Conservation (phyloP, 2,329 filamentous ascomycete genomes). For the Lachnellula hyalina region DNA sequence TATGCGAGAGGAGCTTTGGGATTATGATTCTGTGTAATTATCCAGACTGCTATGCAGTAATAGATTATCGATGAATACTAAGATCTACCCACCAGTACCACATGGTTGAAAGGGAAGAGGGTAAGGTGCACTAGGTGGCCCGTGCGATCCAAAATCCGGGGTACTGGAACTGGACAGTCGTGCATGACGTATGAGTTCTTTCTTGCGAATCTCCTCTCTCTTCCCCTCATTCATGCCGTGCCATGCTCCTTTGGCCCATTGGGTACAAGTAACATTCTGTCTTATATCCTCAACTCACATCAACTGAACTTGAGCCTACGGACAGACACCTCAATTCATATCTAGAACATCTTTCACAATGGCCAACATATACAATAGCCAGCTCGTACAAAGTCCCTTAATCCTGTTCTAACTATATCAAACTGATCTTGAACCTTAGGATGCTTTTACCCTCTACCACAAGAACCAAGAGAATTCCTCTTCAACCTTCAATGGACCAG, state of each 20-base stretch:
- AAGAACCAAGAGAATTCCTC: constrained; percentile 33
- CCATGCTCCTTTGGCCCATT: background rate
- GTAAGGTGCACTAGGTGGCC: background rate
- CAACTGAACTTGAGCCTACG: background rate
- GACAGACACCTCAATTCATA: background rate
- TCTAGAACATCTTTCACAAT: constrained; percentile 7
- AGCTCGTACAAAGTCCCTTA: constrained; percentile 32
- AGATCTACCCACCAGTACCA: background rate
- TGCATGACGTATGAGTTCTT: no score
- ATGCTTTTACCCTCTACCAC: constrained; percentile 30
- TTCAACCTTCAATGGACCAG: constrained; percentile 31
- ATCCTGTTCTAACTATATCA: background rate
- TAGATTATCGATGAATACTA: constrained; percentile 7
- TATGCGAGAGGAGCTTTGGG: constrained; percentile 14
- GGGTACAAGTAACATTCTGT: background rate
- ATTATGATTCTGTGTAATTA: constrained; percentile 13
- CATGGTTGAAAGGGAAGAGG: background rate
- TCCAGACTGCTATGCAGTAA: constrained; percentile 15
- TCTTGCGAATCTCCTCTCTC: no score
- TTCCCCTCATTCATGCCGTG: no score
- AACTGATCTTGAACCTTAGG: constrained; percentile 14
- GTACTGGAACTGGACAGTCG: no score
- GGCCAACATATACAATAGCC: constrained; percentile 37
- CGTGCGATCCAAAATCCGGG: background rate
- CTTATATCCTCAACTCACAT: background rate